Evolutionary conservation across 495 filamentous ascomycete species (phyloP), one percentile per base, ranked within the genome.

Genomic region (Xylaria nigripes): DNA sequence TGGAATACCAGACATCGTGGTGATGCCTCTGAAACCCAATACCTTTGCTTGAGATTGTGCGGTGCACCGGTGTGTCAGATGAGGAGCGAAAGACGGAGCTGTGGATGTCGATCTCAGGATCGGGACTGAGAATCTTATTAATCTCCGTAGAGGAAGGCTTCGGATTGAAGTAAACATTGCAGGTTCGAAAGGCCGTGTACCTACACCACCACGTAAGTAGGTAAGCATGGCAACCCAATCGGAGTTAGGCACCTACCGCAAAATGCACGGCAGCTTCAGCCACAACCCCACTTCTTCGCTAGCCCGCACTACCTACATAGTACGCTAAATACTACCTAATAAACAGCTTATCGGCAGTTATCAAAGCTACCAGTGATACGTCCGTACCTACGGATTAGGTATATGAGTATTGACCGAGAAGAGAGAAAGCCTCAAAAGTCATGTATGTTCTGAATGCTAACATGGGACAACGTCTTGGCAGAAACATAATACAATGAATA

Each of bases 1-100:
- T 36, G 71, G 24, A n/a, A 46, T 22, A 3, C 25, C 40, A 21
- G 36, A 5, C 24, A 51, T 48, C 22, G 51, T 54, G 18, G 32
- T 15, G 1, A 54, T 41, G 44, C 24, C 5, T 24, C 24, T 13
- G 23, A 30, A 38, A 34, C 45, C 44, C 4, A 47, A 23, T 21
- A 21, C 19, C 6, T 22, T 30, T 12, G 29, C 12, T 6, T 25
- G 24, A 16, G 27, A 2, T 44, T 16, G 15, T 45, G 16, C 24
- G 25, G 23, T 21, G 2, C 18, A 22, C 43, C 24, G 22, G 23
- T 21, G 23, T 6, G 30, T 12, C 13, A 27, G 29, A 38, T 16
- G 50, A 18, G 50, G 24, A 12, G 43, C 10, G 22, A 34, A 18
- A 21, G 30, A 36, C 23, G 25, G 16, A 8, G 24, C 5, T 10